Evolutionary conservation across 1,284 basidiomycete genomes (phyloP), one percentile per base, ranked within the genome.

Genomic region (Ustilago esculenta): DNA sequence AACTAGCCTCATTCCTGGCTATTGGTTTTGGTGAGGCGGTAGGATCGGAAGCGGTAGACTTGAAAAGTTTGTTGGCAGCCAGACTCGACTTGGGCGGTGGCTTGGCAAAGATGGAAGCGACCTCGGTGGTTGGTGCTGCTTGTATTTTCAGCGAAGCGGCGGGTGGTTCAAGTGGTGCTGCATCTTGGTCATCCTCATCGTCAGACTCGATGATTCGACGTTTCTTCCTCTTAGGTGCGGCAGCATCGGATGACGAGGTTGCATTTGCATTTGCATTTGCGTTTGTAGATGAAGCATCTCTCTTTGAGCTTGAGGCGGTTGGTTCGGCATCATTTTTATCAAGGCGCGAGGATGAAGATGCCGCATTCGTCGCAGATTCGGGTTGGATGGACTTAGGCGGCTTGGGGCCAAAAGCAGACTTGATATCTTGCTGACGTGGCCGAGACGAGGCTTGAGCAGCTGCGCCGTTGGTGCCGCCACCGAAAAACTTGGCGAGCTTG

Each of bases 161-260:
- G 14, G 55, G 43, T 5, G 46, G 37, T 6, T 39, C 2, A 32
- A 29, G 4, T 27, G 40, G 43, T 2, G 41, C 50, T 1, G 34
- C 29, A 17, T 82, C 68, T 54, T 83, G 27, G 18, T 68, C 41
- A 14, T 63, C 54, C 20, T 70, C 72, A 15, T 65, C 83, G 34
- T 81, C 73, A 40, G 83, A 82, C 11, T 84, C 83, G 18, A 83
- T 80, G 52, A 84, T 84, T 5, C 83, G 43, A 23, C 70, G 56
- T 45, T 65, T 68, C 51, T 72, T 72, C n/a, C 45, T 44, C 11
- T 60, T 47, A 9, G 49, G 32, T 15, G 45, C 45, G 11, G 53
- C 23, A 3, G 43, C 10, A n/a, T 46, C 29, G 32, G 20, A 18
- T 10, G 34, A 20, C n/a, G n/a, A n/a, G n/a, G n/a, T n/a, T n/a